Base-by-base conservation (phyloP, 306 rosid genomes). In the Sphenostylis stenocarpa region DNA sequence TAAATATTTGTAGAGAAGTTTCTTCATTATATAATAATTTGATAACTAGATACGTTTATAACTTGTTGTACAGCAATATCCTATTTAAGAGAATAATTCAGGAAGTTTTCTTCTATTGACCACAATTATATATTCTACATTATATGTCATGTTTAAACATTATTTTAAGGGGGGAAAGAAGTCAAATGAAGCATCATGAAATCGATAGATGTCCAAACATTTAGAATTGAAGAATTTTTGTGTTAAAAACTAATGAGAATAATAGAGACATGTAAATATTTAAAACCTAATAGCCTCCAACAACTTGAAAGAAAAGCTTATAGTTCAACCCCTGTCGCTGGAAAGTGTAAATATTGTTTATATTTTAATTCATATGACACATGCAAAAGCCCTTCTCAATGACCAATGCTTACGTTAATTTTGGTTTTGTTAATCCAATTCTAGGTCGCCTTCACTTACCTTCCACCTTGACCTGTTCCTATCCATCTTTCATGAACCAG, bases 381-480 rank as follows among this genome's bases (percentile, higher is more conserved):
- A 74, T 29, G 15, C 57, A 60, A 7, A 17, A n/a, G 6, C 36
- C 16, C 41, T 58, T 41, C 0, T 51, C 3, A 26, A 28, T 4
- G 48, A 66, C 24, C 55, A 53, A 28, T 56, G 49, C 75, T 17
- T 77, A 77, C 76, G 61, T 68, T 77, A 19, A 5, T 69, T 58
- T 31, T n/a, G 20, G 55, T 23, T 49, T 53, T 26, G 62, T 78
- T 68, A 68, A 68, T 77, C 70, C 51, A 44, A 67, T 66, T 51
- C 73, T 65, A 38, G 64, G 82, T 78, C 64, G 63, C 53, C 16
- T 78, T 78, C 44, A 33, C 51, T 58, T 78, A 69, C 70, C 82
- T 58, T 33, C 31, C 82, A 78, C 62, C 39, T 53, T 77, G 70
- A 69, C 77, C 23, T 36, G 31, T 17, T 36, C 26, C 19, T 55